Evolutionary conservation across 1,284 basidiomycete genomes (phyloP), one percentile per base, ranked within the genome.

Genomic region (Pseudozyma sp.): DNA sequence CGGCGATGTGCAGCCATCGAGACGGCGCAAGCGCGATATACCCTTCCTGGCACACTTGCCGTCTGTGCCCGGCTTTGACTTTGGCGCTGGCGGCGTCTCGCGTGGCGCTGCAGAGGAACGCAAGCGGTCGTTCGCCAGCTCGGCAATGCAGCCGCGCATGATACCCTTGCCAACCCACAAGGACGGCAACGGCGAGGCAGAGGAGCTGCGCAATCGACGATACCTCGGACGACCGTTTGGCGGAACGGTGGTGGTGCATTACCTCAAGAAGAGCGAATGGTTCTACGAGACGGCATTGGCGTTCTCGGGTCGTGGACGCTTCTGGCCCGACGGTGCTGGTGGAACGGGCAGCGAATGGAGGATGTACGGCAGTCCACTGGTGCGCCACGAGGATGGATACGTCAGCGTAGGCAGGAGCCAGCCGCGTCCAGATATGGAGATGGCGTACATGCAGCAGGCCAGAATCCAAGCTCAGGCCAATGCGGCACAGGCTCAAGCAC

Each of bases 251-350:
- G 92, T 94, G 29, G 94, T 99, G 46, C 96, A 99, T 86, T 98
- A 93, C 84, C 91, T 98, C 87, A 99, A 98, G 89, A 92, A 94
- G 84, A 90, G 93, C 78, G 91, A 93, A 86, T 99, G 95, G 96
- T 98, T 94, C 85, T 85, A 94, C 74, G 96, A 99, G 86, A 93
- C 96, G 1, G 92, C 93, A 14, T 85, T 94, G 16, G 94, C 94
- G 19, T 86, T 98, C 19, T 87, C 97, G 33, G 93, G 93, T 42
- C 89, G 90, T 7, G 89, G 90, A 13, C 91, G 92, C 61, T 82
- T 84, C 65, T 86, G 86, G 86, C 37, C 65, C 59, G 47, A 75
- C 69, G 75, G 82, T 34, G 72, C 75, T 14, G 79, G 79, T 1
- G 79, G 79, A 9, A 60, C 74, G 1, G 80, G 75, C 4, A 71